Percentiles rank a stretch among this genome's conserved stretches.
phyloP scores from a whole-genome alignment of 2,329 filamentous ascomycete species.

The Paracoccidioides brasiliensis region DNA sequence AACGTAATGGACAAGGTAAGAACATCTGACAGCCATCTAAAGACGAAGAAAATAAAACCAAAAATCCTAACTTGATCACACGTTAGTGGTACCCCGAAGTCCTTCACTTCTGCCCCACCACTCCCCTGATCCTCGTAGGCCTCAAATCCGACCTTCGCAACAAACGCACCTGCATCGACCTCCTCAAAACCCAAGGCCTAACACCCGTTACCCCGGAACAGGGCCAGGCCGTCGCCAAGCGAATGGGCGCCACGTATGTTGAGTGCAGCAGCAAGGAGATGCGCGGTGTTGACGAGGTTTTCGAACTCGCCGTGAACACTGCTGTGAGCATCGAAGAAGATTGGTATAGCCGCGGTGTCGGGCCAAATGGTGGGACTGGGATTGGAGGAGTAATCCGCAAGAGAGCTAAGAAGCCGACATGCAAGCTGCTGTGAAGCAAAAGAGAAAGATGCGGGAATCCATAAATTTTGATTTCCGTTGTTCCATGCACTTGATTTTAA shows the following conservation, averaged over 20 bases:
- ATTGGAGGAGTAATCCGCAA: constrained; percentile 20
- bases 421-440: constrained; percentile 55
- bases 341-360: constrained; percentile 19
- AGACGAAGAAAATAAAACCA: not conserved
- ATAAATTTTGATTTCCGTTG: no score
- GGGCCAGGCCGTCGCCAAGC: constrained; percentile 71
- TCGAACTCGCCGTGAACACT: constrained; percentile 78
- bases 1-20: constrained; percentile 97
- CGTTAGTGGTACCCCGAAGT: constrained; percentile 95
- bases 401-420: constrained; percentile 77
- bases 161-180: constrained; percentile 94
- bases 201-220: constrained; percentile 90
- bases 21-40: not conserved
- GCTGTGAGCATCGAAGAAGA: constrained; percentile 68
- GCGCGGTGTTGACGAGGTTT: constrained; percentile 91
- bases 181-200: constrained; percentile 93
- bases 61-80: constrained; percentile 2
- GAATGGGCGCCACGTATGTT: constrained; percentile 93
- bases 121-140: constrained; percentile 85
- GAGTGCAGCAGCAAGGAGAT: constrained; percentile 99
- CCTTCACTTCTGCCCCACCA: constrained; percentile 96
- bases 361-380: constrained; percentile 15
- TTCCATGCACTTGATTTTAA: not conserved
- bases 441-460: no score
- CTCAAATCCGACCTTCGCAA: constrained; percentile 92